Percentiles rank a stretch among this genome's conserved stretches.
phyloP scores from a whole-genome alignment of 768 basidiomycete genomes.

The Mycena metata region DNA sequence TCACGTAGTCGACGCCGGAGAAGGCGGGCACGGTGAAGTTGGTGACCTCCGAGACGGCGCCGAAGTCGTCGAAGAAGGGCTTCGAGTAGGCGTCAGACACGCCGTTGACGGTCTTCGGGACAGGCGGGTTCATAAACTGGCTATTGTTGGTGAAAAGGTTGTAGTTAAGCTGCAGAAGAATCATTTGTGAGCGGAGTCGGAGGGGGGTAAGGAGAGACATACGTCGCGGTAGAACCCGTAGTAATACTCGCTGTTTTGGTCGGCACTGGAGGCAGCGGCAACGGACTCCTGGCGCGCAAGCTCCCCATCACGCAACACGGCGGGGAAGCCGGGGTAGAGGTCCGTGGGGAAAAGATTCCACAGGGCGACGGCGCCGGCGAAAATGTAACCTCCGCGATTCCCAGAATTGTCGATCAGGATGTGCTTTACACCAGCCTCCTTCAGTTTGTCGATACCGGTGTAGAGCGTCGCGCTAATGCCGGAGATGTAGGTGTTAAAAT shows the following conservation, averaged over 20 bases:
- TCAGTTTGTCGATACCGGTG: constrained; percentile 15
- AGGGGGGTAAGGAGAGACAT: not conserved
- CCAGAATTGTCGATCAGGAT: constrained; percentile 32
- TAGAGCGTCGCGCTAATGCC: constrained; percentile 24
- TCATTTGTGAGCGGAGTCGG: not conserved
- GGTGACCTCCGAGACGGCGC: constrained; percentile 18
- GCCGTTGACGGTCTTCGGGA: constrained; percentile 34
- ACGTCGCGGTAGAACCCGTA: constrained; percentile 33
- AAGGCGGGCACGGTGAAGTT: constrained; percentile 32
- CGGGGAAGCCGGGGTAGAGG: constrained; percentile 29
- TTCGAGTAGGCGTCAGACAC: constrained; percentile 34
- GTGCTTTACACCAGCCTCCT: constrained; percentile 28
- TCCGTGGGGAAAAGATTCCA: constrained; percentile 28
- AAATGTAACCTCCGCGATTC: constrained; percentile 31
- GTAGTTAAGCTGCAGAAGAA: constrained; percentile 17
- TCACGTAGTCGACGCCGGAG: constrained; percentile 29
- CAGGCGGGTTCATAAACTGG: constrained; percentile 37
- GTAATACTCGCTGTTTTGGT: constrained; percentile 26
- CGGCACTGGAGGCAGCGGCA: constrained; percentile 8
- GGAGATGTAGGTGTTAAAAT: constrained; percentile 21
- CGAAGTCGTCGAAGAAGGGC: constrained; percentile 38
- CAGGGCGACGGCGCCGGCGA: constrained; percentile 22
- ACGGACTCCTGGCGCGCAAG: constrained; percentile 21
- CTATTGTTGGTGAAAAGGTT: constrained; percentile 23
- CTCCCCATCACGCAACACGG: constrained; percentile 7